Evolutionary conservation across 345 rosid species (phyloP), one percentile per base, ranked within the genome.

Genomic region (Camelina laxa): DNA sequence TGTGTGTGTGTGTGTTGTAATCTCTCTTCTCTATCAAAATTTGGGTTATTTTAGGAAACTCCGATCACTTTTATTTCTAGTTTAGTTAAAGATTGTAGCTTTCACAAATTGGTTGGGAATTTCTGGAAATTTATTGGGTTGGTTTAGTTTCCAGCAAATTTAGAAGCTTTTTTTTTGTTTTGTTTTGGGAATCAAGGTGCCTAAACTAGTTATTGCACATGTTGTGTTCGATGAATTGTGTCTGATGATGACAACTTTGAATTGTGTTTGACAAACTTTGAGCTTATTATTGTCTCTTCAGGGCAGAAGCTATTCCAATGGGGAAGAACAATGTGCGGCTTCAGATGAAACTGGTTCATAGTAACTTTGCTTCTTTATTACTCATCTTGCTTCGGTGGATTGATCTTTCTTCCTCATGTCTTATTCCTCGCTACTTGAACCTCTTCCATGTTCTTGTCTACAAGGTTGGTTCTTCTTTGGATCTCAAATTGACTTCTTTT

Each of bases 241-340:
- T 33, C 36, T 33, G 36, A 33, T 24, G 27, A n/a, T n/a, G n/a
- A n/a, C n/a, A n/a, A n/a, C n/a, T n/a, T n/a, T 27, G 31, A 27
- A 27, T 27, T 31, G 35, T 31, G 15, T 24, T 0, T 70, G 45
- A 65, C 31, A 24, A 77, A 58, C n/a, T 75, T 72, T 50, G 57
- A 65, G 73, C 30, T 38, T 16, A 30, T 74, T n/a, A n/a, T 3
- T 33, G 1, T 33, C 16, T 57, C 16, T 45, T 66, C 74, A 95
- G 99, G 85, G 97, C 99, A 58, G 88, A 92, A 69, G 85, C 90
- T 62, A 90, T 95, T 79, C 99, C 99, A 36, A 83, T 83, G 82
- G 91, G 86, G 49, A 92, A 92, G 78, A 81, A 85, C 57, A 92
- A 94, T 60, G 85, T 83, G 6, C 81, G 79, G 13, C 84, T 95